phyloP scores from a whole-genome alignment of 2,329 filamentous ascomycete species.

The Neoarthrinium moseri region DNA sequence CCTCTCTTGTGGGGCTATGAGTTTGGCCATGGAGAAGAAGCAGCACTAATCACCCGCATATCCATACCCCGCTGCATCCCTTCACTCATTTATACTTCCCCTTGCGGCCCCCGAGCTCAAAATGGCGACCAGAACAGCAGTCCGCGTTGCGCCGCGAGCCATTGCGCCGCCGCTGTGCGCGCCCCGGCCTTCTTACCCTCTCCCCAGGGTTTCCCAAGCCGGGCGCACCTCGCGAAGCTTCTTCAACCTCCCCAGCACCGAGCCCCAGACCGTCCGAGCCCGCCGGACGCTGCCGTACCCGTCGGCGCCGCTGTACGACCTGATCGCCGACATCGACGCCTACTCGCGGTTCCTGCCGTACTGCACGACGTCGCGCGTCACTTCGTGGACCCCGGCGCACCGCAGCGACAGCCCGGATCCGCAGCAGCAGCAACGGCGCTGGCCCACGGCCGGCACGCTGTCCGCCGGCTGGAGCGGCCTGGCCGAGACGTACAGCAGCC shows the following conservation, averaged over 20 bases:
- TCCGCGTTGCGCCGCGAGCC: conserved; percentile 6
- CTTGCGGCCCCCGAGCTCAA: neutral
- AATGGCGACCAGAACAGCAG: conserved; percentile 4
- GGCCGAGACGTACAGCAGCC: conserved; percentile 79
- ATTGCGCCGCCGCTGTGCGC: conserved; percentile 9
- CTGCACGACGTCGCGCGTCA: conserved; percentile 76
- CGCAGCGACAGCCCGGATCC: conserved; percentile 43
- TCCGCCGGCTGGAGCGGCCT: conserved; percentile 83
- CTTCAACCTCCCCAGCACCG: conserved; percentile 11
- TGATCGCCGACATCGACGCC: conserved; percentile 84
- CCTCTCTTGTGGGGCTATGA: too few relatives aligned
- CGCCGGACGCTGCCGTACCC: conserved; percentile 76
- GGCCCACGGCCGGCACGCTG: conserved; percentile 75
- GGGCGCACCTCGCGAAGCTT: too few relatives aligned
- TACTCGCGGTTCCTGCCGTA: conserved; percentile 92
- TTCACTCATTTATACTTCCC: neutral
- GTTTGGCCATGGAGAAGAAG: conserved; percentile 1
- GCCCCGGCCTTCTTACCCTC: neutral
- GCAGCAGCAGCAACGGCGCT: conserved; percentile 42
- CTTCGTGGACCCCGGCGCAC: too few relatives aligned
- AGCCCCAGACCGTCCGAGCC: conserved; percentile 66
- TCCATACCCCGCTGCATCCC: too few relatives aligned
- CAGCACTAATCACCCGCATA: too few relatives aligned
- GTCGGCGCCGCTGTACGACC: conserved; percentile 68
- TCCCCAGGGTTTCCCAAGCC: neutral